Percentiles rank a stretch among this genome's conserved stretches.
phyloP scores from a whole-genome alignment of 1,139 yeast species.

The Suhomyces ambrosiae region DNA sequence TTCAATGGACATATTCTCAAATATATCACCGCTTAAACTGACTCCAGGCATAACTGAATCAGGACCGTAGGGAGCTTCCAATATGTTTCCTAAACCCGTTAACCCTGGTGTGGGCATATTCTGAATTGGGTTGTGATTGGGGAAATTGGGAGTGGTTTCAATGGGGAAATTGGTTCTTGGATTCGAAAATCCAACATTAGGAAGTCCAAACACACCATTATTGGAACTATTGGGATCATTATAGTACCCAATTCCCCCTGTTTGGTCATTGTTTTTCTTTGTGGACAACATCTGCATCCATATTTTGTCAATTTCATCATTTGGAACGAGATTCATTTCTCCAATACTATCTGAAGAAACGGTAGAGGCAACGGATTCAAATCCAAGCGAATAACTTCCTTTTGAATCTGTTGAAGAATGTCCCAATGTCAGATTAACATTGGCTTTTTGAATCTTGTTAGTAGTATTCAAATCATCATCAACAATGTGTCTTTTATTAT shows the following conservation, averaged over 20 bases:
- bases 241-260: constrained; percentile 2
- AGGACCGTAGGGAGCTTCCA: not conserved
- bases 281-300: constrained; percentile 35
- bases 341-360: constrained; percentile 10
- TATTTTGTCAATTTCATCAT: constrained; percentile 28
- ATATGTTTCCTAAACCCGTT: not conserved
- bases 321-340: constrained; percentile 18
- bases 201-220: not conserved
- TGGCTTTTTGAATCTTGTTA: not conserved
- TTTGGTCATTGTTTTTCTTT: constrained; percentile 17
- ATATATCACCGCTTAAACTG: constrained; percentile 8
- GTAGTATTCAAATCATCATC: not conserved
- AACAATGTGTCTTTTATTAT: too few relatives aligned
- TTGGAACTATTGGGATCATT: not conserved
- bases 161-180: not conserved
- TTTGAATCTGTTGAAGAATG: not conserved
- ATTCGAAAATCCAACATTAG: not conserved
- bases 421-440: not conserved
- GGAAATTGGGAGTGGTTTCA: not conserved
- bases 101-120: not conserved
- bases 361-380: constrained; percentile 9
- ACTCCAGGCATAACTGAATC: not conserved
- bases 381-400: not conserved
- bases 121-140: not conserved
- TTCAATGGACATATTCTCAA: constrained; percentile 14